Evolutionary conservation across 257 asterid species (phyloP), one percentile per base, ranked within the genome.

Genomic region (Thymus quinquecostatus): DNA sequence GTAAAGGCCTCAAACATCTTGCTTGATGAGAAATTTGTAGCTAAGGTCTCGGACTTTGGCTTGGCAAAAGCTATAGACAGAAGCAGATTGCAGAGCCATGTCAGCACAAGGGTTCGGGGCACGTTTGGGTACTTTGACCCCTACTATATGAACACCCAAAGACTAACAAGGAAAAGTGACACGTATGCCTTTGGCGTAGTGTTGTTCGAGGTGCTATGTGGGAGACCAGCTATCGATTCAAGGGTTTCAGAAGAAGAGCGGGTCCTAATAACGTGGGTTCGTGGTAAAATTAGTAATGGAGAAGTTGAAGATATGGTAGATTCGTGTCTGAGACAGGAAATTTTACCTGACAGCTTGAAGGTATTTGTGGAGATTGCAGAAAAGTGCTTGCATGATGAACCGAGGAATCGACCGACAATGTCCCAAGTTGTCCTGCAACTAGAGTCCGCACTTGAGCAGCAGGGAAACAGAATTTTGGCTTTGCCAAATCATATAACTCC

Each of bases 161-260:
- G 12, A 33, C 8, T 66, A 49, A 30, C 71, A 48, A 66, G 7
- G 60, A 66, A 49, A 49, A 66, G 40, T 36, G 40, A 36, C 40
- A 36, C 4, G 5, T 36, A 36, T 36, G 40, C 40, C 40, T 36
- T 36, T 36, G 4, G 40, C 4, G 86, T 82, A 64, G 85, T 87
- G 72, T 47, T 87, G 61, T 80, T 87, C 36, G 93, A 85, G 67
- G 76, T 79, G 13, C 76, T 87, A 57, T 77, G 86, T 13, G 88
- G 90, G 33, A 83, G 90, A 65, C 83, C 87, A 12, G 88, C 86
- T 32, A 66, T 81, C 55, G 82, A 81, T 69, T 62, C n/a, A 29
- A 65, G 71, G 51, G 70, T 73, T 62, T 58, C 45, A 13, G 83
- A 77, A 62, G 83, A 81, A 14, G 80, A 83, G 51, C 78, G 68